Conservation (phyloP, 2,329 filamentous ascomycete species). For the Rhexocercosporidium sp. region DNA sequence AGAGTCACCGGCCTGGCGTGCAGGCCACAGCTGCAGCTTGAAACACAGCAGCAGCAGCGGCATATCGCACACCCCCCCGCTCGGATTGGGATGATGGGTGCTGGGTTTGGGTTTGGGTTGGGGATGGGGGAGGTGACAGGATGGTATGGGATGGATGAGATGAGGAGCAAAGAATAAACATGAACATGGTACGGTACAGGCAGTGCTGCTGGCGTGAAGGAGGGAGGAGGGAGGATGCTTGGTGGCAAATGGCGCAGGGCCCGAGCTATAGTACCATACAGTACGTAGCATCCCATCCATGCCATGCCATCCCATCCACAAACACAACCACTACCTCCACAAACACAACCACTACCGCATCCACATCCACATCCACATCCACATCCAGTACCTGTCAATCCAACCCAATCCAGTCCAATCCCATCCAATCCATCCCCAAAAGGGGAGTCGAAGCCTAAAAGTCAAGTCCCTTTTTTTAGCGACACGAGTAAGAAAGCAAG, state of each 20-base stretch:
- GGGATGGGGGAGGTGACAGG: too few species aligned
- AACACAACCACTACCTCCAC: too few species aligned
- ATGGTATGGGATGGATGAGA: too few species aligned
- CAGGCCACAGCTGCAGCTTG: neutral
- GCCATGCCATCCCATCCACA: too few species aligned
- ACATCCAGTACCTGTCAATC: too few species aligned
- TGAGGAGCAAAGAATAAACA: neutral
- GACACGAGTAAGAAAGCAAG: neutral
- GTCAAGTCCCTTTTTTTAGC: neutral
- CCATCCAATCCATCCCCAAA: neutral
- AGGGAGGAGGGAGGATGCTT: too few species aligned
- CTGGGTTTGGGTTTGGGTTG: constrained; percentile 1
- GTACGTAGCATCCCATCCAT: too few species aligned
- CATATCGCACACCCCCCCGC: constrained; percentile 4
- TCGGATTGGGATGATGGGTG: neutral
- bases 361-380: too few species aligned
- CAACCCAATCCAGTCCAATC: neutral
- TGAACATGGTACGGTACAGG: too few species aligned
- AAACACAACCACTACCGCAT: too few species aligned
- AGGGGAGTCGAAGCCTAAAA: constrained; percentile 5
- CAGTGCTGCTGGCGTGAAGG: too few species aligned
- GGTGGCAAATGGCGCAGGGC: neutral
- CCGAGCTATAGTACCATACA: too few species aligned
- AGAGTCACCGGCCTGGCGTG: constrained; percentile 12
- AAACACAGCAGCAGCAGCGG: constrained; percentile 1